A percentile compares a stretch with the other conserved stretches of the same genome.
Conservation (phyloP, 352 stramenopile species). For the Globisporangium yorkense region DNA sequence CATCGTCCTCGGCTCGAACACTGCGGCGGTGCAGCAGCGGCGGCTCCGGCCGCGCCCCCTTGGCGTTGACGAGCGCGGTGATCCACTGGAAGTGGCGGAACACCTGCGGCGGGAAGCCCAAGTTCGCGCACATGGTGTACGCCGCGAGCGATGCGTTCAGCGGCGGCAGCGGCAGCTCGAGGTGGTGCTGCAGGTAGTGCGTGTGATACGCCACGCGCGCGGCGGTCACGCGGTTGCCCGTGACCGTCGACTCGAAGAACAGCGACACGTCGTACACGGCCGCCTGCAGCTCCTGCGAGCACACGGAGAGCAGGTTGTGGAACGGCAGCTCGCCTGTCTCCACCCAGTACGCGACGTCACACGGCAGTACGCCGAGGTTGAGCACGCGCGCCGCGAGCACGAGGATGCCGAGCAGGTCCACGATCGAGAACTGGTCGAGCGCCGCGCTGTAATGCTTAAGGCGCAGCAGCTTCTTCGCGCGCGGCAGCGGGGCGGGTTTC, state of each 20-base stretch:
- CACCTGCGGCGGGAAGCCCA: conserved; percentile 55
- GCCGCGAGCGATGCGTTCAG: conserved; percentile 60
- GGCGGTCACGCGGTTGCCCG: conserved; percentile 27
- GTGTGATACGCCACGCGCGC: conserved; percentile 40
- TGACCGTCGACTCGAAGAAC: conserved; percentile 57
- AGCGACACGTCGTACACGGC: conserved; percentile 35
- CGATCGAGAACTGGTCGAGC: conserved; percentile 43
- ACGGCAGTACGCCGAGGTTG: conserved; percentile 53
- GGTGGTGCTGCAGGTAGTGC: conserved; percentile 61
- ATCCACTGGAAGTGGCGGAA: conserved; percentile 72
- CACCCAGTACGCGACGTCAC: conserved; percentile 66
- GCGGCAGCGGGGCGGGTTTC: neutral
- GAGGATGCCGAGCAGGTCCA: conserved; percentile 57
- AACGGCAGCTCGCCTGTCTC: conserved; percentile 49
- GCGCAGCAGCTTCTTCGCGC: neutral
- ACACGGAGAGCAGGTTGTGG: conserved; percentile 53
- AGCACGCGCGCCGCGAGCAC: conserved; percentile 56
- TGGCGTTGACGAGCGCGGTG: conserved; percentile 37
- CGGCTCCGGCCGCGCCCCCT: conserved; percentile 32
- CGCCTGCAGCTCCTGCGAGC: conserved; percentile 37
- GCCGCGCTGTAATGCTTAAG: conserved; percentile 7
- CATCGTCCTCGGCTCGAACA: conserved; percentile 7
- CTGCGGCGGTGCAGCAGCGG: conserved; percentile 18
- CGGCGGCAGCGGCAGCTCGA: conserved; percentile 63
- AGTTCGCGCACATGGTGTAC: conserved; percentile 39